Base-by-base conservation (phyloP, 306 rosid species). In the Ormosia emarginata region DNA sequence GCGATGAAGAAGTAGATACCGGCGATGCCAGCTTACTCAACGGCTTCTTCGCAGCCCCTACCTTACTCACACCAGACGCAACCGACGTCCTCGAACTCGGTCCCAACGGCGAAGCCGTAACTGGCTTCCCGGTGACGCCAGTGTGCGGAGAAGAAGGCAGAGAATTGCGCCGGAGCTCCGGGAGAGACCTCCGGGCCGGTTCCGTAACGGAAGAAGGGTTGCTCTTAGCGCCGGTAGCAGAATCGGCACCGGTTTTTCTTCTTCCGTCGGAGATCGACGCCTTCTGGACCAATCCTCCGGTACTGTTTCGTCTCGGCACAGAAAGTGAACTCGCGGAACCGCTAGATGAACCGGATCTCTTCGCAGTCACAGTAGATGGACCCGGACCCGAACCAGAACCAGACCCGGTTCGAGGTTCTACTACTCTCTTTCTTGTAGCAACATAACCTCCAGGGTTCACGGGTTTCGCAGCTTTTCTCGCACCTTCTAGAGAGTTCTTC, bases 131-230 rank as follows among this genome's bases (percentile, higher is more conserved):
- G 1, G 89, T 71, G 53, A 43, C 77, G 6, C 89, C 68, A 1
- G 59, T 71, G 63, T 87, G 76, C 5, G 82, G 75, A 2, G 87
- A 78, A 55, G 89, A 82, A 82, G 94, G 79, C 55, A 88, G 5
- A 8, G 94, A 92, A 86, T 90, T 90, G 46, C 92, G 89, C 81
- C 91, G 88, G 24, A 78, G 90, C 79, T 93, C 99, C 1, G 96
- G 97, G 29, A 90, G 90, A 57, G 97, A 92, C 87, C 86, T 88
- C 84, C 94, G 88, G 1, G 62, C 76, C 10, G 92, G 43, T 70
- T 90, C 97, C 0, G 87, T 12, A 32, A 9, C 79, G 24, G 82
- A 61, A 62, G 87, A 56, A 73, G 40, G 44, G 1, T 71, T 4
- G 8, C 82, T 78, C 78, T 36, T 90, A 75, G 33, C 81, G 24